Evolutionary conservation across 805 yeast species (phyloP).

Genomic region (Torulaspora microellipsoides): DNA sequence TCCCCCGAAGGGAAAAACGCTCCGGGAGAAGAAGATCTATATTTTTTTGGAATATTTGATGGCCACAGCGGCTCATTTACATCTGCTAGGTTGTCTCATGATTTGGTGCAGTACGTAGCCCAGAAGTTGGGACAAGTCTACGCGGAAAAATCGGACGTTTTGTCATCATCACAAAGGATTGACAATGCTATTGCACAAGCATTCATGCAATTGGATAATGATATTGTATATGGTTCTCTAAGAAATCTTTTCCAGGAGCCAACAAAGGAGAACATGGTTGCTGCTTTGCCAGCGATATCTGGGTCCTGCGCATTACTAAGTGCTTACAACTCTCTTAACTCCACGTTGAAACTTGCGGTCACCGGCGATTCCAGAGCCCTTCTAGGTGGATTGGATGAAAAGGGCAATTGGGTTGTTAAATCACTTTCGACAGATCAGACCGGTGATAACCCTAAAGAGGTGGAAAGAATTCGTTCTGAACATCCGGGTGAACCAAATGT

Average conservation of each 20-base stretch:
- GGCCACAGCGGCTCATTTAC: conserved; percentile 98
- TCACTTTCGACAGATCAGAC: conserved; percentile 90
- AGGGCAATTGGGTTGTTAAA: conserved; percentile 79
- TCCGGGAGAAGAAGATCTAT: conserved; percentile 60
- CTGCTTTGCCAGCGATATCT: conserved; percentile 86
- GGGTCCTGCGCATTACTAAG: conserved; percentile 92
- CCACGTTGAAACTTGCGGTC: conserved; percentile 79
- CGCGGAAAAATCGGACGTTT: conserved; percentile 16
- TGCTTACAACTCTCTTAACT: conserved; percentile 73
- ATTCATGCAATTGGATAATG: conserved; percentile 78
- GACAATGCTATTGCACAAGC: conserved; percentile 80
- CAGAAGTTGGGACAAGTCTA: conserved; percentile 65
- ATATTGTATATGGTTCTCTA: conserved; percentile 73
- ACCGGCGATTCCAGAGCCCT: conserved; percentile 96
- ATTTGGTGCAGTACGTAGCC: conserved; percentile 71
- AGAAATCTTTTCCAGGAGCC: conserved; percentile 65
- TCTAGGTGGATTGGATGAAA: conserved; percentile 61
- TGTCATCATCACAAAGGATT: conserved; percentile 60
- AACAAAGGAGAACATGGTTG: conserved; percentile 50
- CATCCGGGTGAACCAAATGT: conserved; percentile 90
- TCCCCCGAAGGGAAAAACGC: conserved; percentile 34
- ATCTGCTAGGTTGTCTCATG: conserved; percentile 75
- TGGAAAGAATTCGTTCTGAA: conserved; percentile 71
- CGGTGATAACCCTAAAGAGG: conserved; percentile 86
- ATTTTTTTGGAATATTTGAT: conserved; percentile 93